Conservation (phyloP, 495 filamentous ascomycete species). For the Tetracladium marchalianum region DNA sequence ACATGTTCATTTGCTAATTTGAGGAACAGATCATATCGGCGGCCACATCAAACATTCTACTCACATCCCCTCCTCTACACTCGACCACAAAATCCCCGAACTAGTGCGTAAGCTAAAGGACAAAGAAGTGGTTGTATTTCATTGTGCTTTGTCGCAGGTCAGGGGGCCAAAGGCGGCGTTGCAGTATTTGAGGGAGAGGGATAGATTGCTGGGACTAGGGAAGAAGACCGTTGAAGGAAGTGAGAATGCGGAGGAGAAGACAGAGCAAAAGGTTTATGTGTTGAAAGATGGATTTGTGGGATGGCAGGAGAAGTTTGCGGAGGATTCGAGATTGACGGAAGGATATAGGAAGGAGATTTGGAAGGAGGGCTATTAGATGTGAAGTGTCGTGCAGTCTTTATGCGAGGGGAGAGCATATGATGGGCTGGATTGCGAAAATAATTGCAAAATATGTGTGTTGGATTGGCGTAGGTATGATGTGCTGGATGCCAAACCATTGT, state of each 20-base stretch:
- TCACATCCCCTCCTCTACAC: slow-evolving; percentile 62
- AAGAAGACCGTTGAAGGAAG: slow-evolving; percentile 11
- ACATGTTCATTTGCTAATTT: not conserved
- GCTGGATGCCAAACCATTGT: not conserved
- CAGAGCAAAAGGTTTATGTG: slow-evolving; percentile 61
- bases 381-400: no score
- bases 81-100: slow-evolving; percentile 70
- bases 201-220: slow-evolving; percentile 28
- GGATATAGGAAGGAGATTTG: slow-evolving; percentile 80
- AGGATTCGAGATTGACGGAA: slow-evolving; percentile 75
- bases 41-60: slow-evolving; percentile 75
- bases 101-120: slow-evolving; percentile 68
- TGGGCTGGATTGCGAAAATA: no score
- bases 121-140: slow-evolving; percentile 82
- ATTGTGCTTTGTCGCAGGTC: slow-evolving; percentile 90
- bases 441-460: no score
- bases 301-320: slow-evolving; percentile 84
- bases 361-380: slow-evolving; percentile 49
- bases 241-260: slow-evolving; percentile 8
- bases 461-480: no score
- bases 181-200: slow-evolving; percentile 55
- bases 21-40: slow-evolving; percentile 69
- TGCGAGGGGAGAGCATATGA: not conserved
- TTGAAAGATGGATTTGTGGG: slow-evolving; percentile 80
- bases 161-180: slow-evolving; percentile 65